Base-by-base conservation (phyloP, 1,284 basidiomycete species). In the Polyporus tsugae region DNA sequence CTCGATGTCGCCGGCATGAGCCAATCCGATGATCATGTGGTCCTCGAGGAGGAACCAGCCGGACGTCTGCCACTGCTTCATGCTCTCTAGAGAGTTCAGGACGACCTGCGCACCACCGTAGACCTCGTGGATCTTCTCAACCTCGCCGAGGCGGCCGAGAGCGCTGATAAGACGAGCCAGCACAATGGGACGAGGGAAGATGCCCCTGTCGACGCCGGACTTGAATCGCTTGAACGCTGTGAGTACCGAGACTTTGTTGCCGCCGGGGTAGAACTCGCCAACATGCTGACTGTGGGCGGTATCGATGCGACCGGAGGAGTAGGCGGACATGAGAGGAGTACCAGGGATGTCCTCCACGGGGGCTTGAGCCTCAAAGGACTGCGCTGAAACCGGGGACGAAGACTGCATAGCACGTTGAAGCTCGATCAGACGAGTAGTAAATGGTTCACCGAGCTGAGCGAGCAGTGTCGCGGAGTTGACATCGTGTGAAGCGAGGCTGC, bases 11-110 rank as follows among this genome's bases (percentile, higher is more conserved):
- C 95, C 95, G 3, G 90, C 86, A 74, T 96, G 92, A 0, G 94
- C 95, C 41, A 91, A 84, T 0, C 91, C 94, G 66, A 95, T 88
- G 69, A 98, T 86, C 95, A 98, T 98, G 68, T 87, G 84, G 80
- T 97, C 92, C 80, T 98, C 96, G 63, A 98, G 82, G 39, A 82
- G 77, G 78, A 90, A 87, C 96, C 96, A 98, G 3, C 86, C 85
- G 17, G 84, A 80, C 44, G 84, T 84, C 78, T 86, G 88, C 79
- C 78, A 82, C 6, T 79, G 79, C 75, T 87, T 87, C 74, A 84
- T 82, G 64, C 78, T 74, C 75, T 82, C 82, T 64, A 85, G 75
- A 29, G 76, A 78, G 4, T 82, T 80, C 17, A 95, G 80, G 6
- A 91, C 83, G 19, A 79, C 80, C 78, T 96, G 95, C 2, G 91